Evolutionary conservation across 108 stramenopile species (phyloP).

Genomic region (Nannochloropsis salina): DNA sequence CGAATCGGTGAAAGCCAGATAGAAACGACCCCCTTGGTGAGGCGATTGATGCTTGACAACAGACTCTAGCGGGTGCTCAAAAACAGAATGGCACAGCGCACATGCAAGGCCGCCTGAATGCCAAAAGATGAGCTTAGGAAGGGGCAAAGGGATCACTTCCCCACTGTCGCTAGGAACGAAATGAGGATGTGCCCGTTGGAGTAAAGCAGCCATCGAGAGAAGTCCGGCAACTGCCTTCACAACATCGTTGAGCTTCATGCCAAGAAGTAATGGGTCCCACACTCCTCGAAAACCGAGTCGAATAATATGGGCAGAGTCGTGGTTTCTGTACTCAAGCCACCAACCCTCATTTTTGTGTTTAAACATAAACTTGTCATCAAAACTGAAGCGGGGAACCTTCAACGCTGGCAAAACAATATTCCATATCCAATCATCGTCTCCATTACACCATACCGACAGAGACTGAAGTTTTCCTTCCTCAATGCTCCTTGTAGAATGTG

Average conservation of each 20-base stretch:
- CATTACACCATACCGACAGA: not conserved
- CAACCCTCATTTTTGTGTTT: not conserved
- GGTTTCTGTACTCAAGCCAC: not conserved
- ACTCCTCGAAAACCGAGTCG: not conserved
- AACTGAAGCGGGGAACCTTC: not conserved
- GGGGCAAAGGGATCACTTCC: not conserved
- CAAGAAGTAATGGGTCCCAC: not conserved
- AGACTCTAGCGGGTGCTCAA: not conserved
- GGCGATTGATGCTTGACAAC: not conserved
- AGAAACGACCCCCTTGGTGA: not conserved
- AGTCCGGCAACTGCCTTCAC: not conserved
- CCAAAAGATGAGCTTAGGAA: not conserved
- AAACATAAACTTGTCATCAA: not conserved
- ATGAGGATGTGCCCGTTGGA: not conserved
- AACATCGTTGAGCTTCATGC: not conserved
- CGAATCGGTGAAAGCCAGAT: not conserved
- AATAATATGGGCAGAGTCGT: not conserved
- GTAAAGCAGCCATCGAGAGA: not conserved
- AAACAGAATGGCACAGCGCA: not conserved
- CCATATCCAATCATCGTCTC: not conserved
- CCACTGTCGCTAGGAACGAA: not conserved
- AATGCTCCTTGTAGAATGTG: not conserved
- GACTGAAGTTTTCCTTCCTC: not conserved
- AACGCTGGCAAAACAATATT: not conserved
- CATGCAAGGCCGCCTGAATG: slow-evolving; percentile 5